phyloP scores from a whole-genome alignment of 257 asterid species.

The Rauvolfia tetraphylla region DNA sequence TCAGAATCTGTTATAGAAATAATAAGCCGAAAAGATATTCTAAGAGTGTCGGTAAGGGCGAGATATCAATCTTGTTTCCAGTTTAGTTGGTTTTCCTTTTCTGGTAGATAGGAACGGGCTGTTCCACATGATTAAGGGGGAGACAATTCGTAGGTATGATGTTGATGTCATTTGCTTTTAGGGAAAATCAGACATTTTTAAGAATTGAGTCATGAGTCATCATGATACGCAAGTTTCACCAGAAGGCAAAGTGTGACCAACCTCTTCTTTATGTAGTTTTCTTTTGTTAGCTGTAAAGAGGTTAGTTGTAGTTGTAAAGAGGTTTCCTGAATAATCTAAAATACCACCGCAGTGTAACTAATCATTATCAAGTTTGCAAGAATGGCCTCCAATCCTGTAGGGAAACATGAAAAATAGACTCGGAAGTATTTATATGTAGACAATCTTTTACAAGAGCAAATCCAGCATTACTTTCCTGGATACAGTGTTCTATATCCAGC shows the following conservation, averaged over 20 bases:
- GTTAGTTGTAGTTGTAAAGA: not conserved
- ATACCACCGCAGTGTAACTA: no score
- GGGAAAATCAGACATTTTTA: not conserved
- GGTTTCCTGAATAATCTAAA: no score
- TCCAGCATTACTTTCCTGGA: not conserved
- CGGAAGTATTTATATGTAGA: no score
- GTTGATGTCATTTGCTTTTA: constrained; percentile 10
- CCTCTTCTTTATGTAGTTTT: not conserved
- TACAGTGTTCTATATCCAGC: not conserved
- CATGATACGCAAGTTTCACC: not conserved
- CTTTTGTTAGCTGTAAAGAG: not conserved
- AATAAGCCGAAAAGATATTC: no score
- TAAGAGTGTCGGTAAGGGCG: not conserved
- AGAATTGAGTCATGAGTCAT: not conserved
- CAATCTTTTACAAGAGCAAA: not conserved
- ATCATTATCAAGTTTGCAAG: no score
- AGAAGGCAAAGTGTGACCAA: constrained; percentile 1
- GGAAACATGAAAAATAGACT: no score
- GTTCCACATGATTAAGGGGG: not conserved
- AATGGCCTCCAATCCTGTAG: no score
- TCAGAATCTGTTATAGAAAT: no score
- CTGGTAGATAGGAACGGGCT: no score
- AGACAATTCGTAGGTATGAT: not conserved
- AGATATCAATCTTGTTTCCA: not conserved
- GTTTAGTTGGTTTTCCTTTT: no score